Conservation (phyloP, 1,139 yeast species). For the Pichia sp. region DNA sequence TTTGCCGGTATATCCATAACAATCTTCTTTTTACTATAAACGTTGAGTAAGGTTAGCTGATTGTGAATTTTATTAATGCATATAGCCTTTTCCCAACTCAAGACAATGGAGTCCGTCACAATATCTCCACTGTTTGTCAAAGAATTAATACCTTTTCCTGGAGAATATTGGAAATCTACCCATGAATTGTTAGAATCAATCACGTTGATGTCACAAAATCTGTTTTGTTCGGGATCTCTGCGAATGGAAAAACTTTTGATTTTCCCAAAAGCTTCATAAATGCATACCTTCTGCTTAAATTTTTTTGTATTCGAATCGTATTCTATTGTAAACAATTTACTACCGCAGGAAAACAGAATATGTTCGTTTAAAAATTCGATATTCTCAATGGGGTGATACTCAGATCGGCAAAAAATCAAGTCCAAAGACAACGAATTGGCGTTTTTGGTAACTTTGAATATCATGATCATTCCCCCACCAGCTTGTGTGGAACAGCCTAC, state of each 20-base stretch:
- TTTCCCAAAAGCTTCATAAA: not conserved
- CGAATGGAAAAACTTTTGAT: not conserved
- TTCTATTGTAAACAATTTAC: not conserved
- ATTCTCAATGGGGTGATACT: not conserved
- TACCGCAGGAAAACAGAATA: not conserved
- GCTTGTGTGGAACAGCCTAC: slow-evolving; percentile 30
- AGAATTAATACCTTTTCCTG: too few relatives aligned
- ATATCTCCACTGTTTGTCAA: too few relatives aligned
- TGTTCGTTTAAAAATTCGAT: not conserved
- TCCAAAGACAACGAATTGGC: not conserved
- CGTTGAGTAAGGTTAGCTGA: too few relatives aligned
- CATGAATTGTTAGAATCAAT: too few relatives aligned
- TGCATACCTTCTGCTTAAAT: not conserved
- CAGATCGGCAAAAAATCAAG: too few relatives aligned
- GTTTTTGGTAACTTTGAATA: slow-evolving; percentile 31
- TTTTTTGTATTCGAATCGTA: not conserved
- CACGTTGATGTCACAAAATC: too few relatives aligned
- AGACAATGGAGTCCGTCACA: too few relatives aligned
- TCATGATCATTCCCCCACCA: slow-evolving; percentile 32
- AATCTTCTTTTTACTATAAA: too few relatives aligned
- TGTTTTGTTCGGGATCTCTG: not conserved
- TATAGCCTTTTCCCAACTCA: too few relatives aligned
- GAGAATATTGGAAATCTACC: too few relatives aligned
- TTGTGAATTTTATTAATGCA: not conserved
- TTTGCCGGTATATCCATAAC: too few relatives aligned